These are phyloP conservation scores for Aureobasidium pullulans DNA, from an alignment of 2,329 filamentous ascomycete species.

Conservation along the genomic window DNA sequence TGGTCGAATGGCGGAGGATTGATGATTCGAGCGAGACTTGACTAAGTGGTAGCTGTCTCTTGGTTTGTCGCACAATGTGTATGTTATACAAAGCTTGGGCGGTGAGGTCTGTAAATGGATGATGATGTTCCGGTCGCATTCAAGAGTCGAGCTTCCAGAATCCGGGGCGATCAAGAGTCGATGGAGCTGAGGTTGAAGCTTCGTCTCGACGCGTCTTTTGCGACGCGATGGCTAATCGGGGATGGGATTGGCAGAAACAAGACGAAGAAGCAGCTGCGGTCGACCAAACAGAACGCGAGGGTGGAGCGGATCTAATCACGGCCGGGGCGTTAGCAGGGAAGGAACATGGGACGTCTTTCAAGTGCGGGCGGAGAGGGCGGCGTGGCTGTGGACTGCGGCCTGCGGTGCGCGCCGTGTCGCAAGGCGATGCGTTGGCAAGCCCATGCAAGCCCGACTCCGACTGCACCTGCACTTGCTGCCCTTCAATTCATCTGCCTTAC, in stretches of 20 bases:
- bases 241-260: conserved; percentile 11
- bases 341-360: not conserved
- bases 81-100: not conserved
- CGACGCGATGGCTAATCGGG: not conserved
- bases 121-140: conserved; percentile 5
- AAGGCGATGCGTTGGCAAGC: conserved; percentile 11
- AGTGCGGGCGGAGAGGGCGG: not conserved
- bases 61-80: not conserved
- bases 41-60: not conserved
- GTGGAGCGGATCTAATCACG: conserved; percentile 11
- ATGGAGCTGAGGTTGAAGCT: not conserved
- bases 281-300: conserved; percentile 12
- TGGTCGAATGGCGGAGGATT: not conserved
- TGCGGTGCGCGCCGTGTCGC: conserved; percentile 1
- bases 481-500: conserved; percentile 2
- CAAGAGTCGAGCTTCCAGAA: not conserved
- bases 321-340: not conserved
- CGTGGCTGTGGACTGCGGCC: not conserved
- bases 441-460: conserved; percentile 7
- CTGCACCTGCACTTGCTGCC: not conserved
- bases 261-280: not conserved
- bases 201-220: not conserved
- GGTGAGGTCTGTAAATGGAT: not conserved
- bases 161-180: not conserved
- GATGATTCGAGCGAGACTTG: not conserved